Base-by-base conservation (phyloP, 2,329 filamentous ascomycete genomes). In the Penicillium glabrum region DNA sequence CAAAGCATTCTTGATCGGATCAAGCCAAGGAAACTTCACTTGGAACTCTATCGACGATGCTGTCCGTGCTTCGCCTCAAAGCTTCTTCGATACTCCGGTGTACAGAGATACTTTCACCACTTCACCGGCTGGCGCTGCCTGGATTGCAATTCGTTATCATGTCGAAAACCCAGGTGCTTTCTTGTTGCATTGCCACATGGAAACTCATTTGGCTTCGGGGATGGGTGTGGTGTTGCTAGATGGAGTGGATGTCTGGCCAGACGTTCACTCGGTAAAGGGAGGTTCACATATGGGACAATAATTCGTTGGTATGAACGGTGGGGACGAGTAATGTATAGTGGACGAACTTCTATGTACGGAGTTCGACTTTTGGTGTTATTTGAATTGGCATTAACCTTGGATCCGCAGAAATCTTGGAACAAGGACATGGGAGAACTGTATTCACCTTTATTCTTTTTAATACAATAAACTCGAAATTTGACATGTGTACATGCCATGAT, bases 1-100 rank as follows among this genome's bases (percentile, higher is more conserved):
- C 65, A 85, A 84, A 68, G 84, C 81, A 69, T 87, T 79, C 61
- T 71, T 80, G 35, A 77, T 88, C 24, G 86, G 85, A 1, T 55
- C 69, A 0, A 84, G 83, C 3, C 63, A 59, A 0, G 82, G 82
- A 0, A 54, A 63, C 1, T 88, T 83, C 61, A 77, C 70, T 8
- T 87, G 80, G 76, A 67, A 64, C 2, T 79, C 76, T 1, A 80
- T 86, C 0, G 81, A 77, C 0, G 82, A 85, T 51, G 85, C 85
- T 0, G 70, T 75, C 1, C 62, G 70, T 6, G 76, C 75, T 5
- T 69, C 74, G 0, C 83, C 83, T 0, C 67, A 75, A 6, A 73
- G 69, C 27, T 86, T 88, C 73, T 72, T 87, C 5, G 75, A 77
- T 0, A 77, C 80, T 45, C 85, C 85, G 0, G 80, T 81, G 1